A percentile compares a stretch with the other conserved stretches of the same genome.
phyloP scores from a whole-genome alignment of 306 rosid species.

The Ormosia emarginata region DNA sequence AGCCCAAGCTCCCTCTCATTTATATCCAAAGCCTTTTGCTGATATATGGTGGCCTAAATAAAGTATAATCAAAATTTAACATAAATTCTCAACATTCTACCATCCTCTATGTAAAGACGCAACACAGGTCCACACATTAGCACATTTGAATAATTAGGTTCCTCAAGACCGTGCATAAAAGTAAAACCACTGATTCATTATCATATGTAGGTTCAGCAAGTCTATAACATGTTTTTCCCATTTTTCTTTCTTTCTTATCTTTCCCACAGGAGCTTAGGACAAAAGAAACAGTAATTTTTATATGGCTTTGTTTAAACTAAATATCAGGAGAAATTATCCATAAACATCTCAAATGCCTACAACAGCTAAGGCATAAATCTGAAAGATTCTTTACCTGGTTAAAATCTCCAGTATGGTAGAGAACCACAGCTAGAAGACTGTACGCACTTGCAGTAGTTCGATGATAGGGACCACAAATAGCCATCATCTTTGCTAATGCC shows the following conservation, averaged over 20 bases:
- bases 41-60: conserved; percentile 86
- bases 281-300: not conserved
- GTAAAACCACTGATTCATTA: not conserved
- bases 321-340: not conserved
- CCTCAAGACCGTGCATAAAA: not conserved
- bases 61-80: not conserved
- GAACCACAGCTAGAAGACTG: conserved; percentile 96
- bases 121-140: not conserved
- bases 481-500: conserved; percentile 92
- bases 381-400: conserved; percentile 62
- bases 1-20: conserved; percentile 97
- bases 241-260: not conserved
- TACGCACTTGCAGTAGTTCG: conserved; percentile 95
- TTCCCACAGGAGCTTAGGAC: not conserved
- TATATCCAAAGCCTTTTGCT: conserved; percentile 91
- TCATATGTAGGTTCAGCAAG: not conserved
- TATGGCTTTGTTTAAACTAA: not conserved
- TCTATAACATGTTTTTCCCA: not conserved
- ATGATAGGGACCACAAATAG: conserved; percentile 94
- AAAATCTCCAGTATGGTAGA: conserved; percentile 96
- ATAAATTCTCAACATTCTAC: not conserved
- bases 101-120: not conserved
- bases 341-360: not conserved
- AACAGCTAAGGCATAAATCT: conserved; percentile 2
- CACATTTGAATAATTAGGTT: not conserved